Evolutionary conservation across 352 stramenopile genomes (phyloP), one percentile per base, ranked within the genome.

Genomic region (Pelagophyceae sp.): DNA sequence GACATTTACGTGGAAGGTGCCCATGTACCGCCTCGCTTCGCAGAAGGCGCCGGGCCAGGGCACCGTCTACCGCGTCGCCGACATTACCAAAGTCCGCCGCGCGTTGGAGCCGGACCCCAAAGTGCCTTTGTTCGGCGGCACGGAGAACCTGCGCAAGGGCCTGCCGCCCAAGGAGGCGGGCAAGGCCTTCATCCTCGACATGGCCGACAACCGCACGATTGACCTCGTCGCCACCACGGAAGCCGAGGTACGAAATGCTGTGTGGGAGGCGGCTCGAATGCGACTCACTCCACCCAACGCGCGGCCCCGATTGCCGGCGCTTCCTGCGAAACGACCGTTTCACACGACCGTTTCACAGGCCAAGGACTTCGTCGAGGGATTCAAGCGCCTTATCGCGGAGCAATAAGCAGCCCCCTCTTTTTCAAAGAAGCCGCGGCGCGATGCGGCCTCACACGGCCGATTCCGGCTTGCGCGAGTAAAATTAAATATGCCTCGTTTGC

Each of bases 51-150:
- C 31, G 11, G 31, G 25, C 25, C 60, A 29, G 60, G 25, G 60
- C 11, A 31, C 15, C 25, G 60, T 67, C 60, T 67, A 67, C 60
- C 25, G 11, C 31, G 25, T 67, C 25, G 11, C 60, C 11, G 60
- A 67, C 60, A 67, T 67, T 27, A 15, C 17, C 25, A 11, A 17
- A 11, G 60, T 67, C 25, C 11, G 60, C 5, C 25, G 25, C 5
- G 60, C 60, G 11, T 31, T 67, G 11, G 60, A 67, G 60, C 60
- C 60, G 60, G 60, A 67, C 60, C 60, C 60, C 25, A 67, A 67
- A 27, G 31, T 35, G 25, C 60, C 60, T 5, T 11, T 27, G 5
- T 35, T 35, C 27, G 60, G 60, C 11, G 60, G 60, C 60, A 67
- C 60, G 25, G 60, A 67, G 60, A 5, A 17, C 11, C 60, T 67